Conservation (phyloP, 1,284 basidiomycete species). For the Pisolithus thermaeus region DNA sequence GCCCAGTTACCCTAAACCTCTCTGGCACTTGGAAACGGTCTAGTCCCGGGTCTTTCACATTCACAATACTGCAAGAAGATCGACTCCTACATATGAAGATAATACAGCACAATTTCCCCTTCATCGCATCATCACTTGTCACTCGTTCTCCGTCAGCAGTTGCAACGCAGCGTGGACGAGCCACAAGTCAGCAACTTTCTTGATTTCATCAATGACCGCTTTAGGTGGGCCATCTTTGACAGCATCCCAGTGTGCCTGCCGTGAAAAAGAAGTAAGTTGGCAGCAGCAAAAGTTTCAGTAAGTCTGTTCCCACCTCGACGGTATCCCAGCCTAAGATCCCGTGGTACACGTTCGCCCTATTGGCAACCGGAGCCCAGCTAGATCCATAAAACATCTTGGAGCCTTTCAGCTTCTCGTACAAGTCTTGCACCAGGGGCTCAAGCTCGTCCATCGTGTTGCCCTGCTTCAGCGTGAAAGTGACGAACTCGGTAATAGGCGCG, state of each 20-base stretch:
- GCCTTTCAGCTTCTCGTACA: slow-evolving; percentile 17
- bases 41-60: neutral
- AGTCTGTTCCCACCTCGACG: slow-evolving; percentile 18
- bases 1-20: no score
- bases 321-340: slow-evolving; percentile 30
- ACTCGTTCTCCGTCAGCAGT: slow-evolving; percentile 3
- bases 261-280: neutral
- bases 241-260: slow-evolving; percentile 28
- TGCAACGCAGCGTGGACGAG: slow-evolving; percentile 26
- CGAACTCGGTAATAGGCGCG: slow-evolving; percentile 29
- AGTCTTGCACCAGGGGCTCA: slow-evolving; percentile 17
- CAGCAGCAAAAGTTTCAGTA: neutral
- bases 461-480: slow-evolving; percentile 27
- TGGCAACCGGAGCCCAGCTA: slow-evolving; percentile 25
- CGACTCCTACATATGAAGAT: slow-evolving; percentile 1
- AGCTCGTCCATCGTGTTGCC: slow-evolving; percentile 16
- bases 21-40: neutral
- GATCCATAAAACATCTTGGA: slow-evolving; percentile 23
- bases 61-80: neutral
- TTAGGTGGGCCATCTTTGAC: slow-evolving; percentile 23
- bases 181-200: slow-evolving; percentile 24
- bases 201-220: slow-evolving; percentile 21
- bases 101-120: neutral
- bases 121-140: neutral
- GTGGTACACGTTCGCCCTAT: slow-evolving; percentile 16